These are phyloP conservation scores for Trametes polyzona DNA, from an alignment of 1,284 basidiomycete species.

Conservation along the genomic window DNA sequence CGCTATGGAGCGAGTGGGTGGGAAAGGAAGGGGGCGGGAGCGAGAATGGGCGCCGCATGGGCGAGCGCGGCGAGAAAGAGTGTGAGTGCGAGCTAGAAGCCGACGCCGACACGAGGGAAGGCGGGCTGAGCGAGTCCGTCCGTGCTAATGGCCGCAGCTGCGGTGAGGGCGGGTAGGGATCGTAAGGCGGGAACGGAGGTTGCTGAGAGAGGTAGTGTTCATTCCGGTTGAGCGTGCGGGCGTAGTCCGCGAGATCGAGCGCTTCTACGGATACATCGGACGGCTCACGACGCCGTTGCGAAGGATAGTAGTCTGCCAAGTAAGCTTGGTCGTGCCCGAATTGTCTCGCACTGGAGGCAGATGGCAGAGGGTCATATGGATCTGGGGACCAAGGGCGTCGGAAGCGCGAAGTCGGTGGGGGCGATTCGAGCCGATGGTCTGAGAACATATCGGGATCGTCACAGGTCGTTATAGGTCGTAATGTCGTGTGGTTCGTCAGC, in stretches of 20 bases:
- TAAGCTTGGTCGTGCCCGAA: conserved; percentile 10
- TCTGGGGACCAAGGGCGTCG: conserved; percentile 68
- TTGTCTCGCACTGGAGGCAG: conserved; percentile 29
- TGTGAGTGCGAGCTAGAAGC: conserved; percentile 42
- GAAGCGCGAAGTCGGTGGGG: conserved; percentile 54
- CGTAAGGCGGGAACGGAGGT: conserved; percentile 33
- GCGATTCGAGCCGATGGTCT: conserved; percentile 50
- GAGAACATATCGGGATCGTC: conserved; percentile 39
- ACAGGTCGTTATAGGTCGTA: conserved; percentile 21
- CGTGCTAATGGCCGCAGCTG: conserved; percentile 44
- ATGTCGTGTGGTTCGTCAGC: neutral
- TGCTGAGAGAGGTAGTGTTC: conserved; percentile 34
- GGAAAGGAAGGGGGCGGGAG: conserved; percentile 44
- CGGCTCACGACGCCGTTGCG: conserved; percentile 44
- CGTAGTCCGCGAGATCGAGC: conserved; percentile 71
- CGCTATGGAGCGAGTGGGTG: conserved; percentile 23
- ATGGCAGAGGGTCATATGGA: conserved; percentile 55
- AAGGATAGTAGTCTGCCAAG: conserved; percentile 28
- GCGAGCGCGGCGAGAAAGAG: conserved; percentile 35
- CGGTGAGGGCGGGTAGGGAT: conserved; percentile 44
- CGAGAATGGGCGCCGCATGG: conserved; percentile 49
- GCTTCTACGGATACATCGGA: conserved; percentile 72
- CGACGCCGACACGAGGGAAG: conserved; percentile 54
- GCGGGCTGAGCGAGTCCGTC: conserved; percentile 43
- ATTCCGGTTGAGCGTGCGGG: conserved; percentile 48